These are phyloP conservation scores for Geranium incanum DNA, from an alignment of 441 rosid genomes.

Conservation along the genomic window DNA sequence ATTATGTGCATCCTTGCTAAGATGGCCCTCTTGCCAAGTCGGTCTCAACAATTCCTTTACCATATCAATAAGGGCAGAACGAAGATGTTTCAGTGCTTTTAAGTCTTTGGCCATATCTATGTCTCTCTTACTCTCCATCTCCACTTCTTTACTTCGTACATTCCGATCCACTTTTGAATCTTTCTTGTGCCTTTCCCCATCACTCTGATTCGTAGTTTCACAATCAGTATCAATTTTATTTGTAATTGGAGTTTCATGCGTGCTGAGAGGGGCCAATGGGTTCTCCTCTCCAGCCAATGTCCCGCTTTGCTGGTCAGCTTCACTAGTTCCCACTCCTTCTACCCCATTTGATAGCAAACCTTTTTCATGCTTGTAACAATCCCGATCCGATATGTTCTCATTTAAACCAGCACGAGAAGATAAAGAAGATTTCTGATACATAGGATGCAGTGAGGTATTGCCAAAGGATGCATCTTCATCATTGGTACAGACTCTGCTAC, in stretches of 20 bases:
- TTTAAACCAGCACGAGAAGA: constrained; percentile 35
- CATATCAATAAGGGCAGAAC: constrained; percentile 52
- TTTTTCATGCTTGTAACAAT: constrained; percentile 27
- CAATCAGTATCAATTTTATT: constrained; percentile 26
- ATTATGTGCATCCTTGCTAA: constrained; percentile 77
- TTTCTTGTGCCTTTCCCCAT: constrained; percentile 32
- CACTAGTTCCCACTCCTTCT: constrained; percentile 48
- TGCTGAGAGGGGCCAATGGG: constrained; percentile 36
- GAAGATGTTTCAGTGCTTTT: constrained; percentile 50
- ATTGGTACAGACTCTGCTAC: neutral
- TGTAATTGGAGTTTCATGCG: constrained; percentile 31
- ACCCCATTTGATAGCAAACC: constrained; percentile 28
- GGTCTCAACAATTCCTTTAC: constrained; percentile 74
- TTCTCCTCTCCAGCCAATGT: constrained; percentile 40
- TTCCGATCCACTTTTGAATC: constrained; percentile 29
- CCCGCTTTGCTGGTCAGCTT: constrained; percentile 38
- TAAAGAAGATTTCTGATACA: constrained; percentile 31
- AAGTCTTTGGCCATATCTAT: constrained; percentile 36
- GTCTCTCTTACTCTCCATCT: constrained; percentile 39
- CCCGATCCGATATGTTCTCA: constrained; percentile 31
- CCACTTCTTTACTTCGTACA: constrained; percentile 29
- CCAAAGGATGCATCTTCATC: neutral
- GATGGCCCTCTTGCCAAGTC: constrained; percentile 69
- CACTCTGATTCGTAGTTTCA: constrained; percentile 32
- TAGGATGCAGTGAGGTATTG: neutral